A percentile compares a stretch with the other conserved stretches of the same genome.
Evolutionary conservation across 2,329 filamentous ascomycete genomes (phyloP).

Genomic region (Claviceps sp.): DNA sequence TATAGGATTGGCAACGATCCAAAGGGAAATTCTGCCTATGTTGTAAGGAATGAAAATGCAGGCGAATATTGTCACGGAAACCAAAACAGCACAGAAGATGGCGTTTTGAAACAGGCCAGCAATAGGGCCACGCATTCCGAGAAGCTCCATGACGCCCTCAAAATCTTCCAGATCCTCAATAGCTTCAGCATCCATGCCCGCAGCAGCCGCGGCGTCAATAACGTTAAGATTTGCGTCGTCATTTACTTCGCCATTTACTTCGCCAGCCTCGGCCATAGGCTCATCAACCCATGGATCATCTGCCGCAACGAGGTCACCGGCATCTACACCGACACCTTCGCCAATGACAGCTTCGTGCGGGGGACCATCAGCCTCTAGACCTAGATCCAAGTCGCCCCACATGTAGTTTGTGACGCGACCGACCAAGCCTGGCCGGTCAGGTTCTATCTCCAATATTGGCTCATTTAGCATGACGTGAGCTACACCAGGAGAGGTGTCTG

Average conservation of each 20-base stretch:
- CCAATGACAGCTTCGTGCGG: slow-evolving; percentile 12
- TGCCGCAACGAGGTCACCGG: slow-evolving; percentile 49
- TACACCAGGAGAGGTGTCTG: slow-evolving; percentile 3
- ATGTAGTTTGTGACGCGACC: slow-evolving; percentile 42
- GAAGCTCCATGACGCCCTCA: slow-evolving; percentile 88
- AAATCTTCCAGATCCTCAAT: slow-evolving; percentile 85
- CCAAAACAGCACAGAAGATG: slow-evolving; percentile 82
- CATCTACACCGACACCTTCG: slow-evolving; percentile 22
- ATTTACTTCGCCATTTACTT: slow-evolving; percentile 17
- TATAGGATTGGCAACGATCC: slow-evolving; percentile 67
- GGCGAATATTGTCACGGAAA: slow-evolving; percentile 71
- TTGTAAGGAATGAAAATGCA: slow-evolving; percentile 90
- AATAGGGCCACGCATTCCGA: slow-evolving; percentile 90
- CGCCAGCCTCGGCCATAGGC: slow-evolving; percentile 19
- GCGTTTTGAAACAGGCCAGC: slow-evolving; percentile 86
- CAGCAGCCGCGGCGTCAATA: slow-evolving; percentile 32
- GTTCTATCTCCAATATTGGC: slow-evolving; percentile 5
- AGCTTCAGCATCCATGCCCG: slow-evolving; percentile 59
- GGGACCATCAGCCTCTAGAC: slow-evolving; percentile 15
- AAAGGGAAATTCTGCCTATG: slow-evolving; percentile 70
- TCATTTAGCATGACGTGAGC: slow-evolving; percentile 6
- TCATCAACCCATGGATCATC: slow-evolving; percentile 11
- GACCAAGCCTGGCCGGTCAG: slow-evolving; percentile 14
- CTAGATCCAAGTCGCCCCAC: slow-evolving; percentile 41
- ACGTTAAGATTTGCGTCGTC: slow-evolving; percentile 22